Percentiles rank a stretch among this genome's conserved stretches.
Conservation (phyloP, 192 early-diverging fungal species). For the Radiomyces spectabilis region DNA sequence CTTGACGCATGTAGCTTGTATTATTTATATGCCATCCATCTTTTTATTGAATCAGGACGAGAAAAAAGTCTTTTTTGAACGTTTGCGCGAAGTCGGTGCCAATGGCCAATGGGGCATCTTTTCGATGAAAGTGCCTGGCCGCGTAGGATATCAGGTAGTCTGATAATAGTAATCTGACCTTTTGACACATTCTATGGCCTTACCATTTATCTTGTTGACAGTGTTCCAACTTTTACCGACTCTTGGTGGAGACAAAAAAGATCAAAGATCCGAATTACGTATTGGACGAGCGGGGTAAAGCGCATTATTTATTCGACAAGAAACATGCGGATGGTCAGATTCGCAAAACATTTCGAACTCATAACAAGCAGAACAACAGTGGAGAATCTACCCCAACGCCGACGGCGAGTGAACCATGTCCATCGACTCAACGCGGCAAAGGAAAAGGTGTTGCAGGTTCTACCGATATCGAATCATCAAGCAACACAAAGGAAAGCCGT, state of each 20-base stretch:
- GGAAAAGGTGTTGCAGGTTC: background rate
- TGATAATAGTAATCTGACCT: background rate
- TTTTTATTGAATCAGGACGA: no score
- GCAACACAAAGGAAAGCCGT: no score
- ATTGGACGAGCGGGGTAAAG: conserved; percentile 79
- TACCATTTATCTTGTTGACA: conserved; percentile 19
- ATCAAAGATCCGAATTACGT: conserved; percentile 87
- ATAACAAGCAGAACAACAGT: conserved; percentile 37
- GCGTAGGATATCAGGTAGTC: conserved; percentile 86
- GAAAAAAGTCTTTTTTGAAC: conserved; percentile 70
- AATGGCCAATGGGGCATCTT: conserved; percentile 96
- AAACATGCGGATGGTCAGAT: conserved; percentile 71
- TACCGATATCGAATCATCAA: background rate
- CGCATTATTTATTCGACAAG: conserved; percentile 82
- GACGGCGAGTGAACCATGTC: background rate
- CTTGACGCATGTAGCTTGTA: no score
- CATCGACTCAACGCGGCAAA: background rate
- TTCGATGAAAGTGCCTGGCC: conserved; percentile 87
- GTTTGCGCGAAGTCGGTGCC: conserved; percentile 77
- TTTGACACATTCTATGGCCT: background rate
- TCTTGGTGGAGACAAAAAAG: conserved; percentile 76
- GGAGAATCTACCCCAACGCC: conserved; percentile 11
- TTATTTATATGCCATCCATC: no score
- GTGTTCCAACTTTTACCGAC: conserved; percentile 92
- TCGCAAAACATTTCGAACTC: conserved; percentile 66